Conservation (phyloP, 2,329 filamentous ascomycete species). For the Fusarium illudens region DNA sequence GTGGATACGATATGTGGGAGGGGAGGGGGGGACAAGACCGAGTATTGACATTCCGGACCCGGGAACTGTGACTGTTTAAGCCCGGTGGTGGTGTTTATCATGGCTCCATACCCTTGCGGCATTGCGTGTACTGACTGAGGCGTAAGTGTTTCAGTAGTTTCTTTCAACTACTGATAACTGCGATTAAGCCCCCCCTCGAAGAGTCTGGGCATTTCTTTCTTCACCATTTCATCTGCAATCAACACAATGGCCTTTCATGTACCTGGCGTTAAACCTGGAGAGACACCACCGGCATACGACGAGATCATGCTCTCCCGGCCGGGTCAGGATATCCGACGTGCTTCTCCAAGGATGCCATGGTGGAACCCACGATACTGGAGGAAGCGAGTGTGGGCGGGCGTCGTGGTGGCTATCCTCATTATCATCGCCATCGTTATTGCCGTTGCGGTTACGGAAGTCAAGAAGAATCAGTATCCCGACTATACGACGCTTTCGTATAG, state of each 20-base stretch:
- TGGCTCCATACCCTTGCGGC: background rate
- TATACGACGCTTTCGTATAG: constrained; percentile 58
- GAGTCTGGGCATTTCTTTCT: constrained; percentile 1
- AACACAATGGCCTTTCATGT: constrained; percentile 21
- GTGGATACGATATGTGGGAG: constrained; percentile 35
- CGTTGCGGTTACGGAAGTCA: constrained; percentile 53
- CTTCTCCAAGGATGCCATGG: constrained; percentile 44
- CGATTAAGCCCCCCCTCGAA: background rate
- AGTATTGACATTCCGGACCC: constrained; percentile 6
- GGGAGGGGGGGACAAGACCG: background rate
- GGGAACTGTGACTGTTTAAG: constrained; percentile 5
- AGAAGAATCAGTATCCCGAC: constrained; percentile 57
- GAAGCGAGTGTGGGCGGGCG: constrained; percentile 58
- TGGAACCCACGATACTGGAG: constrained; percentile 64
- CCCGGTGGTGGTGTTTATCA: background rate
- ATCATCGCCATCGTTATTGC: constrained; percentile 59
- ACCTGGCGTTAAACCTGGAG: constrained; percentile 34
- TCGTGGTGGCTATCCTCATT: constrained; percentile 51
- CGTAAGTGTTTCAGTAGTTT: background rate
- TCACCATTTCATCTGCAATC: background rate
- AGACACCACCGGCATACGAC: constrained; percentile 41
- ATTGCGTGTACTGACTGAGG: constrained; percentile 3
- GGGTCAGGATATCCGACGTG: constrained; percentile 31
- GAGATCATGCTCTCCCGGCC: constrained; percentile 38
- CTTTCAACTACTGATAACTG: background rate